phyloP scores from a whole-genome alignment of 2,329 filamentous ascomycete species.

The Atkinsonella hypoxylon region DNA sequence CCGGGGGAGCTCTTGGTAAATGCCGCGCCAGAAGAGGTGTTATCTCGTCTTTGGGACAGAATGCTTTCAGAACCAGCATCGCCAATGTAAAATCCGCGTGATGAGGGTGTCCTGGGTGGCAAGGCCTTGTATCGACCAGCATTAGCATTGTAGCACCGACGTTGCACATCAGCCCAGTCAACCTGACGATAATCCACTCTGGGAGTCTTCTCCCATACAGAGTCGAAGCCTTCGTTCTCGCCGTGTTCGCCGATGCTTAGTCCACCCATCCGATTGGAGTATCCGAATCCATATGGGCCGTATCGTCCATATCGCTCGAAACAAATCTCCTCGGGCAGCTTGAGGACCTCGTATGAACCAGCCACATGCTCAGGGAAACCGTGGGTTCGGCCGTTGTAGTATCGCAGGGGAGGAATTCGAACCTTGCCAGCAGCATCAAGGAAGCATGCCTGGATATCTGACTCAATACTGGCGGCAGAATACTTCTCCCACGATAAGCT shows the following conservation, averaged over 20 bases:
- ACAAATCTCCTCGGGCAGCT: constrained; percentile 73
- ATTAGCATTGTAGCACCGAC: constrained; percentile 62
- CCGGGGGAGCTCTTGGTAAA: constrained; percentile 5
- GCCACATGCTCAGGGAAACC: constrained; percentile 78
- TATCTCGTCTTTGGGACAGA: constrained; percentile 1
- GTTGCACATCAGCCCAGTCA: constrained; percentile 69
- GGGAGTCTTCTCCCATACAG: constrained; percentile 59
- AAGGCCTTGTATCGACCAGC: constrained; percentile 50
- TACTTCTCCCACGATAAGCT: constrained; percentile 25
- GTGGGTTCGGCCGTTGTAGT: constrained; percentile 64
- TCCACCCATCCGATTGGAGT: constrained; percentile 66
- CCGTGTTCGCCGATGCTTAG: constrained; percentile 77
- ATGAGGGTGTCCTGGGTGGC: constrained; percentile 25
- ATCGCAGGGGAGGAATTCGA: constrained; percentile 56
- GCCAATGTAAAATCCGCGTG: constrained; percentile 39
- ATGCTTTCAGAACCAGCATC: neutral
- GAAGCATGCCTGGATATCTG: constrained; percentile 60
- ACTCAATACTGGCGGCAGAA: constrained; percentile 28
- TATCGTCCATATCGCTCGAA: constrained; percentile 85
- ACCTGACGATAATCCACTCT: constrained; percentile 68
- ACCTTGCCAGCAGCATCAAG: constrained; percentile 56
- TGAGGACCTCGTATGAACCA: constrained; percentile 76
- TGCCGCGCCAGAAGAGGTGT: neutral
- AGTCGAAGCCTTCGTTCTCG: constrained; percentile 67
- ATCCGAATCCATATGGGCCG: constrained; percentile 83